Evolutionary conservation across 768 basidiomycete species (phyloP), one percentile per base, ranked within the genome.

Genomic region (Phallus indusiatus): DNA sequence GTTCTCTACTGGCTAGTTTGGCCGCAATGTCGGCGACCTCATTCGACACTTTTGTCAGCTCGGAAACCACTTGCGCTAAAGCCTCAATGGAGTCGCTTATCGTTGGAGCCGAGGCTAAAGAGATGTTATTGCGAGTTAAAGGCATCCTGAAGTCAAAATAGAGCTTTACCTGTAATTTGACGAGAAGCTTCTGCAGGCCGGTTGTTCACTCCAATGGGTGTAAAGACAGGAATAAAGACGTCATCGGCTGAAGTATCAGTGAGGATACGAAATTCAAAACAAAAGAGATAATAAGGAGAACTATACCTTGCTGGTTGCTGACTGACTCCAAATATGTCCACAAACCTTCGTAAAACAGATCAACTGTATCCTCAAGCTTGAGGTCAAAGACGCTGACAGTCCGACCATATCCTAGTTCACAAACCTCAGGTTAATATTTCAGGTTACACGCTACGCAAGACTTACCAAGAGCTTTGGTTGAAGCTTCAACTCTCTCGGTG

Each of bases 41-140:
- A 61, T 83, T 82, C 60, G 90, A 68, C 1, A 76, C 81, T 33
- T 76, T 76, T 0, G 78, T 68, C 2, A 94, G 79, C 62, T 86
- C 83, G 8, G 74, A 75, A 55, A 81, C 80, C 2, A 91, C 76
- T 48, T 79, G 76, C 37, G 81, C 78, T 48, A 91, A 72, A 0
- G 85, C 81, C 54, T 85, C 81, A 21, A 90, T 76, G 1, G 83
- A 80, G 65, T 90, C 85, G 2, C 87, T 86, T 2, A 92, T 74
- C 0, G 85, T 87, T 10, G 90, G 90, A 17, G 88, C 78, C 8
- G 86, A 86, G 1, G 85, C 90, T 88, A 62, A n/a, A n/a, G 0
- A 42, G 56, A 11, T 54, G 42, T 4, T 17, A 17, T 35, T 21
- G 55, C 10, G 21, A 17, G 59, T 33, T 24, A 16, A 51, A 47